Conservation (phyloP, 768 basidiomycete genomes). For the Mycena indigotica region DNA sequence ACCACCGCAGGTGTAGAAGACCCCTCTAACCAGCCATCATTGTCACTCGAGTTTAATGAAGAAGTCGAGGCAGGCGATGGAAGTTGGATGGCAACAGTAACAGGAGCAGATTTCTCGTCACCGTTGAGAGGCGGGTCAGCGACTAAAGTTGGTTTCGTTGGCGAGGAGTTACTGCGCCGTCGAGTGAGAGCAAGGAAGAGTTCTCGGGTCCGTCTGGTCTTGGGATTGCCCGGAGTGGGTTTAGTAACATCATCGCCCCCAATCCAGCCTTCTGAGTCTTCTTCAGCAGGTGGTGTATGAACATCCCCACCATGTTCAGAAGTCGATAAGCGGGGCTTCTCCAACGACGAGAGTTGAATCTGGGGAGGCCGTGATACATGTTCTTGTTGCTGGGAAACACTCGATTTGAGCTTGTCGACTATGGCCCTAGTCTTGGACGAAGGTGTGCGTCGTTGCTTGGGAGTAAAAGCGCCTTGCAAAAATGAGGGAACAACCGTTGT, state of each 20-base stretch:
- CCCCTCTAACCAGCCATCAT: slow-evolving; percentile 42
- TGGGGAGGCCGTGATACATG: slow-evolving; percentile 8
- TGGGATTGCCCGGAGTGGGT: slow-evolving; percentile 28
- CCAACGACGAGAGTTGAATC: slow-evolving; percentile 18
- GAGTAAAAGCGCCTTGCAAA: slow-evolving; percentile 45
- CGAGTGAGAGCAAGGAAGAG: slow-evolving; percentile 45
- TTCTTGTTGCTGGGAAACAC: not conserved
- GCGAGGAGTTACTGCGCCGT: slow-evolving; percentile 42
- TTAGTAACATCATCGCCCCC: slow-evolving; percentile 31
- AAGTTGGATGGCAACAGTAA: slow-evolving; percentile 9
- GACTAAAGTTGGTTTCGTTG: slow-evolving; percentile 28
- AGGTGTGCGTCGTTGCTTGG: slow-evolving; percentile 41
- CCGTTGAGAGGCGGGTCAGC: slow-evolving; percentile 16
- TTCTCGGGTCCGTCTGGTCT: slow-evolving; percentile 44
- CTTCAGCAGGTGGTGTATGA: slow-evolving; percentile 37
- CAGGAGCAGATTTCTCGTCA: slow-evolving; percentile 1
- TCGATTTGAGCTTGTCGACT: slow-evolving; percentile 55
- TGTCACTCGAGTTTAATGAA: slow-evolving; percentile 33
- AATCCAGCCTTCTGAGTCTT: slow-evolving; percentile 51
- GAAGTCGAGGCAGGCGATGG: slow-evolving; percentile 31
- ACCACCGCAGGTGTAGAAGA: slow-evolving; percentile 8
- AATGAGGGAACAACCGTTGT: slow-evolving; percentile 50
- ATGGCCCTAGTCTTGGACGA: slow-evolving; percentile 61
- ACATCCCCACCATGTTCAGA: slow-evolving; percentile 43
- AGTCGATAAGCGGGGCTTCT: slow-evolving; percentile 38